These are phyloP conservation scores for Saccharum spontaneum DNA, from an alignment of 176 grass and related monocot species.

Conservation along the genomic window DNA sequence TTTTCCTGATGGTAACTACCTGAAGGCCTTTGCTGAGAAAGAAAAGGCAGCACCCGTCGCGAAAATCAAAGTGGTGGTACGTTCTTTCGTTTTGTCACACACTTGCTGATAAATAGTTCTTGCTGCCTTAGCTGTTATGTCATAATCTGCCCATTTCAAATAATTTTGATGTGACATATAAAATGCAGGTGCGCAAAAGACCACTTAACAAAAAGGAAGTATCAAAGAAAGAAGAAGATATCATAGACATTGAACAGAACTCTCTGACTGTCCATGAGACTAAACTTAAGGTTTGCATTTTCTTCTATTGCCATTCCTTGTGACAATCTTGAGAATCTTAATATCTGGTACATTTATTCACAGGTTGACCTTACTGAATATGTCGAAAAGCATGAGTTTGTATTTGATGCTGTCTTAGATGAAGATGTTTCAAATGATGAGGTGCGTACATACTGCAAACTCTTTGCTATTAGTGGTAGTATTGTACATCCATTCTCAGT, in stretches of 20 bases:
- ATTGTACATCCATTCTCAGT: conserved; percentile 15
- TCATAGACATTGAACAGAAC: conserved; percentile 81
- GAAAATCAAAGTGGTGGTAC: conserved; percentile 99
- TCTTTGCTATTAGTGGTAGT: conserved; percentile 7
- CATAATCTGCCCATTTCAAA: not conserved
- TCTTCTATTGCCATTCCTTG: conserved; percentile 17
- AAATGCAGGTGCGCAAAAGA: conserved; percentile 87
- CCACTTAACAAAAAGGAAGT: conserved; percentile 97
- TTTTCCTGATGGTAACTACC: conserved; percentile 60
- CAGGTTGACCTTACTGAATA: conserved; percentile 98
- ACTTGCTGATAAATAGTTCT: conserved; percentile 15
- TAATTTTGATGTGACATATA: conserved; percentile 10
- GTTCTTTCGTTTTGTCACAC: conserved; percentile 27
- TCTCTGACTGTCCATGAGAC: conserved; percentile 96
- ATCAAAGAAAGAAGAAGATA: conserved; percentile 96
- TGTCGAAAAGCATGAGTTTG: conserved; percentile 96
- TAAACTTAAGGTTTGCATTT: conserved; percentile 86
- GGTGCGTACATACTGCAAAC: conserved; percentile 36
- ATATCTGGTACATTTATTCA: conserved; percentile 8
- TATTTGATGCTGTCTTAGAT: conserved; percentile 98
- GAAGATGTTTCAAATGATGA: conserved; percentile 98
- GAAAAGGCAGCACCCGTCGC: conserved; percentile 78
- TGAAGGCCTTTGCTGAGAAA: conserved; percentile 68
- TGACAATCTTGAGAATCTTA: not conserved
- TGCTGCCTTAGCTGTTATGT: not conserved